A percentile compares a stretch with the other conserved stretches of the same genome.
Conservation (phyloP, 106 monocot species). For the Dioscorea dumetorum region DNA sequence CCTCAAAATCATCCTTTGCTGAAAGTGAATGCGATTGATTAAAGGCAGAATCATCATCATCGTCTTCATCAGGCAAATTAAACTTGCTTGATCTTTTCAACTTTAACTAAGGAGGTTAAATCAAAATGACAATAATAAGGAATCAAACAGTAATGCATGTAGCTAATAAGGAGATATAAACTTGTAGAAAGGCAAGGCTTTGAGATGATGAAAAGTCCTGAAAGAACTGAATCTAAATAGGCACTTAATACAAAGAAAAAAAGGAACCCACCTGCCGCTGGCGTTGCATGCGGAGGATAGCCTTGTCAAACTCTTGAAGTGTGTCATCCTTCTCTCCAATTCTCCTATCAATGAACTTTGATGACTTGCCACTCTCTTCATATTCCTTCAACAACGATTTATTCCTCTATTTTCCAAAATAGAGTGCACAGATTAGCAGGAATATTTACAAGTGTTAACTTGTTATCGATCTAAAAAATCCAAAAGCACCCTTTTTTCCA, state of each 20-base stretch:
- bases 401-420: slow-evolving; percentile 49
- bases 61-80: slow-evolving; percentile 76
- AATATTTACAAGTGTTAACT: no score
- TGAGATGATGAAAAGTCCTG: no score
- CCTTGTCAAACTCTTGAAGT: slow-evolving; percentile 78
- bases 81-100: slow-evolving; percentile 64
- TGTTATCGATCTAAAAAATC: no score
- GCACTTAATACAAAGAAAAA: no score
- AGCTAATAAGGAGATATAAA: no score
- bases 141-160: no score
- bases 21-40: slow-evolving; percentile 15
- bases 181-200: no score
- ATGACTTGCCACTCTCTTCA: slow-evolving; percentile 63
- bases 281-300: slow-evolving; percentile 65
- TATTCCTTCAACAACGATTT: slow-evolving; percentile 84
- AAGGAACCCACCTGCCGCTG: slow-evolving; percentile 51
- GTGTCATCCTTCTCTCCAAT: slow-evolving; percentile 78
- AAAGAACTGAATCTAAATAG: no score
- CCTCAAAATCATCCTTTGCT: slow-evolving; percentile 76
- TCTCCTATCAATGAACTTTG: slow-evolving; percentile 65
- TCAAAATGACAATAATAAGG: no score
- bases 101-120: slow-evolving; percentile 34
- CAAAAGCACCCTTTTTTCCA: no score
- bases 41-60: slow-evolving; percentile 37
- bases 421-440: background rate